Evolutionary conservation across 768 basidiomycete species (phyloP), one percentile per base, ranked within the genome.

Genomic region (Termitomyces titanicus): DNA sequence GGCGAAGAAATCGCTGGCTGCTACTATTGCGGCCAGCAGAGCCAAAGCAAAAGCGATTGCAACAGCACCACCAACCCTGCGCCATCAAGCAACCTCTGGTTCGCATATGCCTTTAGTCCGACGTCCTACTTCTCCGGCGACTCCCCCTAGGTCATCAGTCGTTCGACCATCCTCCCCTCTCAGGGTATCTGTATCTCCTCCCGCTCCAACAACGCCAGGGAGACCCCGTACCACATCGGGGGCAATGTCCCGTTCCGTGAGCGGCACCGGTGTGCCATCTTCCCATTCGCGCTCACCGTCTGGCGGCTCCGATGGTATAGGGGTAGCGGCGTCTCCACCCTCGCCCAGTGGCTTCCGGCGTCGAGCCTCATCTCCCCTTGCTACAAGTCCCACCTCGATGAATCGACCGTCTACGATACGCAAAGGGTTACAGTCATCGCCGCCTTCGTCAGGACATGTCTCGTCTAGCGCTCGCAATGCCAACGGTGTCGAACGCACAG

Each of bases 11-110:
- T 83, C 82, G 43, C 76, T 94, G 53, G 87, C 90, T 38, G 90
- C 93, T 9, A 84, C 91, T 22, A 90, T 95, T 63, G 94, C 94
- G 38, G 92, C 94, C 20, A 94, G 89, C 66, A 81, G 93, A 22
- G 91, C 88, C 15, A 95, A 92, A 66, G 90, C 91, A 15, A 92
- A 86, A 64, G 86, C 83, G 20, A 91, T 91, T 57, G 89, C 92
- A 2, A 85, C 79, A 31, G 88, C 90, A 9, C 92, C 92, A 18
- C 92, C 92, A 3, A 81, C 81, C 48, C 75, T 91, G 47, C 80
- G 87, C 50, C 92, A 93, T 67, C 89, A 92, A 66, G 89, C 90
- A 5, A 92, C 89, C 9, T 89, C 90, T 47, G 74, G 80, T 15
- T 76, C 89, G 33, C 82, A 88, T 61, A 75, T 79, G 8, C 72